phyloP scores from a whole-genome alignment of 140 eudicot genomes.

The Anethum foeniculum region DNA sequence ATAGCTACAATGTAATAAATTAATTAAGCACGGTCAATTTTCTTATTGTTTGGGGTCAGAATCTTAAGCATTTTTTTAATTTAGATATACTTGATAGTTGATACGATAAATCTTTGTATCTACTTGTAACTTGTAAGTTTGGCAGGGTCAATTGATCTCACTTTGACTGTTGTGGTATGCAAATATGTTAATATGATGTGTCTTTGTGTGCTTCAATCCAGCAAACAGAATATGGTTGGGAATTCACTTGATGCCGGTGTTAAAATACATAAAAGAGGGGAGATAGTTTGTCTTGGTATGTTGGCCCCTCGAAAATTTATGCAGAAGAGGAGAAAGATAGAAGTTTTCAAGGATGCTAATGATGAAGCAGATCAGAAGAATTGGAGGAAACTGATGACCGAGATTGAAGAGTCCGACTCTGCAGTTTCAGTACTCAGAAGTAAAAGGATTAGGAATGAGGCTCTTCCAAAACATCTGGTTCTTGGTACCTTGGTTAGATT shows the following conservation, averaged over 20 bases:
- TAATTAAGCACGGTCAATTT: not conserved
- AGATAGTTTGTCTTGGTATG: constrained; percentile 76
- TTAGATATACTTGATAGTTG: not conserved
- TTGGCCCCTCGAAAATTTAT: constrained; percentile 84
- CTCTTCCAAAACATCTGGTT: constrained; percentile 77
- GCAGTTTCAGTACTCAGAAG: constrained; percentile 66
- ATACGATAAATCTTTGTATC: not conserved
- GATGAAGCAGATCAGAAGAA: constrained; percentile 85
- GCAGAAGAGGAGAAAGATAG: constrained; percentile 82
- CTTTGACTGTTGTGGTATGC: not conserved
- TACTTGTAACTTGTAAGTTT: not conserved
- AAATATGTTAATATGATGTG: not conserved
- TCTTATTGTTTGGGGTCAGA: not conserved
- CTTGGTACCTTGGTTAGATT: constrained; percentile 83
- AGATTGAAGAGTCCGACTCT: constrained; percentile 75
- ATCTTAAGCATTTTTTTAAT: not conserved
- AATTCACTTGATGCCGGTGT: constrained; percentile 32
- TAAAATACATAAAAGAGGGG: constrained; percentile 41
- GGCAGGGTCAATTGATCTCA: not conserved
- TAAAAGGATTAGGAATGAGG: constrained; percentile 47
- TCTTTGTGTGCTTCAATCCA: constrained; percentile 19
- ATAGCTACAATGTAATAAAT: not conserved
- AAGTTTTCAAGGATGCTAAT: constrained; percentile 62
- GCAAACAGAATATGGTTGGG: constrained; percentile 41
- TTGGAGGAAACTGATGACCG: constrained; percentile 86